phyloP scores from a whole-genome alignment of 1,284 basidiomycete species.

The Pseudozyma sp. region DNA sequence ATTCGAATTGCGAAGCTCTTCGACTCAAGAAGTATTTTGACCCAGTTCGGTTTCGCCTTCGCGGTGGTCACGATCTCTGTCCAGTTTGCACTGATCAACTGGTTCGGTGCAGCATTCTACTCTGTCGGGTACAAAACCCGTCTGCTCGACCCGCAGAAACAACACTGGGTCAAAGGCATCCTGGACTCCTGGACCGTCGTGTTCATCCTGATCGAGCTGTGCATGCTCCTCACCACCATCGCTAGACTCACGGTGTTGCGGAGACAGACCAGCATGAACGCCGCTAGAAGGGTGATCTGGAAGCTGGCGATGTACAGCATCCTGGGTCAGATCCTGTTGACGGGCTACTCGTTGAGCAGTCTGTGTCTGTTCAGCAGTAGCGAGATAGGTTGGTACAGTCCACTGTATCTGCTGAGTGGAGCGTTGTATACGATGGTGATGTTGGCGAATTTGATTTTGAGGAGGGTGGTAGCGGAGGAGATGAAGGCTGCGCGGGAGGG shows the following conservation, averaged over 20 bases:
- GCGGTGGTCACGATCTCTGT: background rate
- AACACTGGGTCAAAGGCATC: slow-evolving; percentile 17
- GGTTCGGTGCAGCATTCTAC: slow-evolving; percentile 26
- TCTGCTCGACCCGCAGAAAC: background rate
- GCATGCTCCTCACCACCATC: slow-evolving; percentile 29
- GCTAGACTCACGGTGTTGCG: slow-evolving; percentile 15
- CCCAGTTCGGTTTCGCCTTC: background rate
- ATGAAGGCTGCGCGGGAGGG: slow-evolving; percentile 10
- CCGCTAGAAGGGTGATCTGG: slow-evolving; percentile 17
- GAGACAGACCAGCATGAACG: slow-evolving; percentile 18
- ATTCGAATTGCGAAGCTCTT: slow-evolving; percentile 34
- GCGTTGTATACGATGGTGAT: slow-evolving; percentile 31
- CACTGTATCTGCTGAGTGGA: slow-evolving; percentile 21
- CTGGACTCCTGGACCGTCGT: slow-evolving; percentile 25
- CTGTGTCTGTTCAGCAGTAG: slow-evolving; percentile 16
- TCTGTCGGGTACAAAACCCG: slow-evolving; percentile 13
- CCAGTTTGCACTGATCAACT: slow-evolving; percentile 22
- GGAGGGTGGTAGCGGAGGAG: slow-evolving; percentile 8
- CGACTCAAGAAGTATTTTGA: slow-evolving; percentile 35
- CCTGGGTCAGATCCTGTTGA: slow-evolving; percentile 29
- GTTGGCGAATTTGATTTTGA: slow-evolving; percentile 29
- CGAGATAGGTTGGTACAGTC: slow-evolving; percentile 28
- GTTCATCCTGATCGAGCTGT: slow-evolving; percentile 24
- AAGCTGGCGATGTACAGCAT: slow-evolving; percentile 30
- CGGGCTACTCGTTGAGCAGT: slow-evolving; percentile 9